Evolutionary conservation across 495 filamentous ascomycete species (phyloP).

Genomic region (Xylaria nigripes): DNA sequence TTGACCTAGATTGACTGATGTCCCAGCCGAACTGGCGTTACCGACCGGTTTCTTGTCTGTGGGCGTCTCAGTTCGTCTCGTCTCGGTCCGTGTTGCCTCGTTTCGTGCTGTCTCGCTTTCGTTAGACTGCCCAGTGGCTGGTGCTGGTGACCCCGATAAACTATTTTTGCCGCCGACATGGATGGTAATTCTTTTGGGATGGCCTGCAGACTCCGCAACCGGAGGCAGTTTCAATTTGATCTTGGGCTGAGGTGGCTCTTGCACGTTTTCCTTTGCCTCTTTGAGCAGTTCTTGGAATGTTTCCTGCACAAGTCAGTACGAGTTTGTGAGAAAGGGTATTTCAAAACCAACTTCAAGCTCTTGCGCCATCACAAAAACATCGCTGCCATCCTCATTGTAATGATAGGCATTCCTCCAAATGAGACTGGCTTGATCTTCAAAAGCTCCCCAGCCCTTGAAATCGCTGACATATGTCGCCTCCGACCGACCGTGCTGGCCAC

Average conservation of each 20-base stretch:
- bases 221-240: slow-evolving; percentile 63
- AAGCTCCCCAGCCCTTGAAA: slow-evolving; percentile 69
- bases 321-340: neutral
- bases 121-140: slow-evolving; percentile 34
- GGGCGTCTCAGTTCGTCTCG: slow-evolving; percentile 22
- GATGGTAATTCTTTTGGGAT: slow-evolving; percentile 47
- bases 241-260: slow-evolving; percentile 60
- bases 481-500: slow-evolving; percentile 57
- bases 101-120: slow-evolving; percentile 28
- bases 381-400: slow-evolving; percentile 85
- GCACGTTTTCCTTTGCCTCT: slow-evolving; percentile 57
- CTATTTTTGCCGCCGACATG: slow-evolving; percentile 44
- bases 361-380: slow-evolving; percentile 61
- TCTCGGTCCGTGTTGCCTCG: slow-evolving; percentile 12
- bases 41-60: slow-evolving; percentile 19
- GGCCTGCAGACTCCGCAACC: slow-evolving; percentile 27
- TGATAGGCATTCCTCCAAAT: slow-evolving; percentile 81
- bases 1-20: slow-evolving; percentile 24
- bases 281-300: slow-evolving; percentile 56
- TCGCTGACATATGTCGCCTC: slow-evolving; percentile 57
- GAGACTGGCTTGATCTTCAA: slow-evolving; percentile 66
- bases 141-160: slow-evolving; percentile 47
- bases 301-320: slow-evolving; percentile 36
- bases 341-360: slow-evolving; percentile 58
- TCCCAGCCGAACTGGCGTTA: slow-evolving; percentile 14